phyloP scores from a whole-genome alignment of 495 filamentous ascomycete genomes.

The Neurospora sp. region DNA sequence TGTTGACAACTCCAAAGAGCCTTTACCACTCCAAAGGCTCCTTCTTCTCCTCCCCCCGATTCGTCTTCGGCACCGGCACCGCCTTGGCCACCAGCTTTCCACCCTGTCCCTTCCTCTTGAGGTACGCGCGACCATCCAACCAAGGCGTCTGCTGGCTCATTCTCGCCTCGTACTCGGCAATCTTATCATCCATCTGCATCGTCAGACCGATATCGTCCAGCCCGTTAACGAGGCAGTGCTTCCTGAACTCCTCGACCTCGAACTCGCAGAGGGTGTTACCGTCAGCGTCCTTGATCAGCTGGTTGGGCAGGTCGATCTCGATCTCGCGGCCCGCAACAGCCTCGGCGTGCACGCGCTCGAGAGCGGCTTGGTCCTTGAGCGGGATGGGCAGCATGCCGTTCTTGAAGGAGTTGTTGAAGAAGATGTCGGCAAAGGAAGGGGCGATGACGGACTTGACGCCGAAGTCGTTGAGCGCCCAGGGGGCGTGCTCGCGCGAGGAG shows the following conservation, averaged over 20 bases:
- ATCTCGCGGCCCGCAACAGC: slow-evolving; percentile 75
- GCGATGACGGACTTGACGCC: slow-evolving; percentile 92
- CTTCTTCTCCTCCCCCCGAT: slow-evolving; percentile 70
- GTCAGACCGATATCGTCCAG: slow-evolving; percentile 95
- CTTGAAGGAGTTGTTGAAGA: slow-evolving; percentile 99
- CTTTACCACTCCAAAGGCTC: slow-evolving; percentile 86
- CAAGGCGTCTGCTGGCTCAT: slow-evolving; percentile 74
- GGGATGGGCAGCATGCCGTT: slow-evolving; percentile 94
- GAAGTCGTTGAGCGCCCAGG: slow-evolving; percentile 94
- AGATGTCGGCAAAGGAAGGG: slow-evolving; percentile 90
- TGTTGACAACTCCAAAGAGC: not conserved
- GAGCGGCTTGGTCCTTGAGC: slow-evolving; percentile 54
- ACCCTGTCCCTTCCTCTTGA: slow-evolving; percentile 55
- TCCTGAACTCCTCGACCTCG: slow-evolving; percentile 82
- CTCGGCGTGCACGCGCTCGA: slow-evolving; percentile 67
- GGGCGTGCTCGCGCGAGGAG: slow-evolving; percentile 87
- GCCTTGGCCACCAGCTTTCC: slow-evolving; percentile 71
- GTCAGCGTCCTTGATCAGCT: slow-evolving; percentile 64
- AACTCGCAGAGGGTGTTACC: slow-evolving; percentile 67
- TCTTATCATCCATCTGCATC: slow-evolving; percentile 84
- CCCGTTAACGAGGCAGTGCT: slow-evolving; percentile 89
- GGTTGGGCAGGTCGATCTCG: slow-evolving; percentile 82
- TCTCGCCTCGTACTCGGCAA: slow-evolving; percentile 68
- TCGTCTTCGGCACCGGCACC: slow-evolving; percentile 78
- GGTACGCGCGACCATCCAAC: slow-evolving; percentile 82